Conservation (phyloP, 441 rosid species). For the Mallotus repandus region DNA sequence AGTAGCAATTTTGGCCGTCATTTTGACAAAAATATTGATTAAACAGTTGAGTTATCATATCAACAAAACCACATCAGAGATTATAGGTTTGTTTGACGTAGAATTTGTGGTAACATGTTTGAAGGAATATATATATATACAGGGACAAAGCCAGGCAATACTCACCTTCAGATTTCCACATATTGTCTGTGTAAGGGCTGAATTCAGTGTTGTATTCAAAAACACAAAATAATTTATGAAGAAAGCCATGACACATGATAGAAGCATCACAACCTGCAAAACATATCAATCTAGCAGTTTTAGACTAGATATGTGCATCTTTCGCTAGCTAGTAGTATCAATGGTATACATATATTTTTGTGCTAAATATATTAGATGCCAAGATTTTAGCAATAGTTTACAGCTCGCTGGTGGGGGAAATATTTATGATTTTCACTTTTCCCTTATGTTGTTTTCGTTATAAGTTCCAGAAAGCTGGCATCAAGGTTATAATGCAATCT, state of each 20-base stretch:
- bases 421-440: too few species aligned
- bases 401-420: too few species aligned
- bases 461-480: neutral
- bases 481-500: neutral
- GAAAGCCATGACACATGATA: slow-evolving; percentile 82
- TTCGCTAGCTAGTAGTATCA: neutral
- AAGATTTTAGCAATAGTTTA: neutral
- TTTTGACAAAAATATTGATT: neutral
- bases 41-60: neutral
- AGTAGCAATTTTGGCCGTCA: neutral
- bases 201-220: slow-evolving; percentile 87
- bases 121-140: too few species aligned
- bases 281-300: neutral
- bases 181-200: slow-evolving; percentile 21
- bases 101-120: neutral
- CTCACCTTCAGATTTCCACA: slow-evolving; percentile 19
- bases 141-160: neutral
- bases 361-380: neutral
- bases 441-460: too few species aligned
- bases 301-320: neutral
- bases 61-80: too few species aligned
- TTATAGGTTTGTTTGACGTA: too few species aligned
- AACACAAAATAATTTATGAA: slow-evolving; percentile 84
- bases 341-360: neutral
- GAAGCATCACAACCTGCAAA: slow-evolving; percentile 63